A percentile compares a stretch with the other conserved stretches of the same genome.
Evolutionary conservation across 306 rosid species (phyloP).

Genomic region (Lathyrus aphaca): DNA sequence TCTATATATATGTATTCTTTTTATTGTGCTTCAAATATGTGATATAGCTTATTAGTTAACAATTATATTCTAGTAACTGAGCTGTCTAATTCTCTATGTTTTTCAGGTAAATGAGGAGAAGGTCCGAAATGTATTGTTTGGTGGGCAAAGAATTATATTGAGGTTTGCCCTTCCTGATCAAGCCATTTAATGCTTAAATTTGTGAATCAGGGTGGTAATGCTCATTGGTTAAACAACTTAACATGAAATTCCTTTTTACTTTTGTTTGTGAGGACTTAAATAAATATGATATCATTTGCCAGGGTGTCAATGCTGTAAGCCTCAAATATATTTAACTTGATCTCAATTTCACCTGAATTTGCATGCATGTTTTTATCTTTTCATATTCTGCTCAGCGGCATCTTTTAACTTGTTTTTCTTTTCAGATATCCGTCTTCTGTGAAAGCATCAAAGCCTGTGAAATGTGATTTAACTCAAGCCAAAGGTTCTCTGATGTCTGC

Average conservation of each 20-base stretch:
- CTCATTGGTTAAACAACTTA: conserved; percentile 20
- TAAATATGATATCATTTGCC: conserved; percentile 27
- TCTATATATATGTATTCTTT: neutral
- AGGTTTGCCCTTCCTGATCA: conserved; percentile 59
- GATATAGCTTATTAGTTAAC: conserved; percentile 26
- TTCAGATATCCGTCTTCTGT: conserved; percentile 70
- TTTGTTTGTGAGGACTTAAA: neutral
- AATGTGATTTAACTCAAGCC: conserved; percentile 58
- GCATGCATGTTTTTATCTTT: conserved; percentile 9
- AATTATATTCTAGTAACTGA: conserved; percentile 33
- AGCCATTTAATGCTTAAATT: conserved; percentile 41
- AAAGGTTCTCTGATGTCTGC: conserved; percentile 67
- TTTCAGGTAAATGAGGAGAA: conserved; percentile 71
- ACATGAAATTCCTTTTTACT: neutral
- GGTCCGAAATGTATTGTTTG: conserved; percentile 52
- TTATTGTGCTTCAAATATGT: conserved; percentile 7
- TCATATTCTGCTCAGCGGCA: conserved; percentile 34
- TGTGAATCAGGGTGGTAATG: conserved; percentile 25
- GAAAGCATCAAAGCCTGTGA: conserved; percentile 60
- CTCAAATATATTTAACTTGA: conserved; percentile 17
- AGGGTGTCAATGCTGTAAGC: conserved; percentile 32
- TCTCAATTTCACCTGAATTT: conserved; percentile 20
- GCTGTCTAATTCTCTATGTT: conserved; percentile 28
- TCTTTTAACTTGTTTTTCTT: conserved; percentile 11
- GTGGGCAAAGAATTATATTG: conserved; percentile 56